phyloP scores from a whole-genome alignment of 176 grass and related monocot genomes.

The barley (Hordeum vulgare) region DNA sequence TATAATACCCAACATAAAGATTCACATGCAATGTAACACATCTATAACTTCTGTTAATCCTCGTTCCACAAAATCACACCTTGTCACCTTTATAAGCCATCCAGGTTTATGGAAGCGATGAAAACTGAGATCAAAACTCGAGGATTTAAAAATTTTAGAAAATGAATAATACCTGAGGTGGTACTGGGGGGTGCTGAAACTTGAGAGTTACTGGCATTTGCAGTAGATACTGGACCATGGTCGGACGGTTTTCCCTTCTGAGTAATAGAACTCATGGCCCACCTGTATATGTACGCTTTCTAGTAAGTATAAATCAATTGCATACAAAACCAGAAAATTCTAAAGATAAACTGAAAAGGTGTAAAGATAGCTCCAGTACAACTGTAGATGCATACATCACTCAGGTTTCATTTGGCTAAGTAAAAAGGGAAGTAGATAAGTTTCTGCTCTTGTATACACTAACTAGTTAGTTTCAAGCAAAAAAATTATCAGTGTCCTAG shows the following conservation, averaged over 20 bases:
- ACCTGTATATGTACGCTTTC: conserved; percentile 47
- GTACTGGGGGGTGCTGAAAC: conserved; percentile 46
- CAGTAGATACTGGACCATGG: conserved; percentile 52
- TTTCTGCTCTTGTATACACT: background rate
- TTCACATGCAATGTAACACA: conserved; percentile 4
- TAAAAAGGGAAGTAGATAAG: background rate
- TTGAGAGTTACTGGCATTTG: conserved; percentile 47
- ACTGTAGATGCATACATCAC: background rate
- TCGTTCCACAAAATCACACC: background rate
- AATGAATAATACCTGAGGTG: conserved; percentile 54
- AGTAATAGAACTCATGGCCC: conserved; percentile 98
- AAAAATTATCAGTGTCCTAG: background rate
- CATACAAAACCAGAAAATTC: background rate
- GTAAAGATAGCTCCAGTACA: background rate
- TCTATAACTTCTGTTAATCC: background rate
- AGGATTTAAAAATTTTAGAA: background rate
- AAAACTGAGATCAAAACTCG: background rate
- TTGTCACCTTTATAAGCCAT: background rate
- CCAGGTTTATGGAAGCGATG: background rate
- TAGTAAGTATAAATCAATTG: conserved; percentile 11
- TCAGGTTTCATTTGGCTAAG: background rate
- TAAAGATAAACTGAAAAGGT: background rate
- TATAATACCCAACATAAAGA: conserved; percentile 18
- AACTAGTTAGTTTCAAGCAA: background rate
- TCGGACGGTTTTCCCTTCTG: conserved; percentile 87